A percentile compares a stretch with the other conserved stretches of the same genome.
Evolutionary conservation across 139 green algal species (phyloP).

Genomic region (Cymbomonas tetramitiformis): DNA sequence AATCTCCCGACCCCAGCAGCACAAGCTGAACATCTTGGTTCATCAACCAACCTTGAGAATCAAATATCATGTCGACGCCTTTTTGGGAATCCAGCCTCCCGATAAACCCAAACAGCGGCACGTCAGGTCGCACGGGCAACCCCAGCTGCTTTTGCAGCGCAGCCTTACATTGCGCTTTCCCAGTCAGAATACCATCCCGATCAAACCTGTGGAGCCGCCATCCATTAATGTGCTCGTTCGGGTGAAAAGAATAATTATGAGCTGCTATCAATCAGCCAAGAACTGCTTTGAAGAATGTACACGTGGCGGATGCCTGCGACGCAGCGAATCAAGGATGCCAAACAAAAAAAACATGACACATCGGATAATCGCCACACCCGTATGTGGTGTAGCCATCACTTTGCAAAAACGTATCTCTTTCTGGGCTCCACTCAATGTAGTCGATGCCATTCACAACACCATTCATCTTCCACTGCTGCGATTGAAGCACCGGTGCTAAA

Average conservation of each 20-base stretch:
- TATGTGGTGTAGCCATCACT: conserved; percentile 4
- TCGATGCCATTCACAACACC: conserved; percentile 66
- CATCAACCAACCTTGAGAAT: conserved; percentile 37
- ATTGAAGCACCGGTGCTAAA: conserved; percentile 29
- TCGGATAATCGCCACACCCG: too few relatives aligned
- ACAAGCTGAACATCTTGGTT: conserved; percentile 68
- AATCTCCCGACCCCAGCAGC: conserved; percentile 72
- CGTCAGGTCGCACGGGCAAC: conserved; percentile 63
- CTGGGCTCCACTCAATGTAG: neutral
- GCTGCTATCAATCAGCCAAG: too few relatives aligned
- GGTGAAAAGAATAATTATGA: too few relatives aligned
- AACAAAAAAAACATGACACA: too few relatives aligned
- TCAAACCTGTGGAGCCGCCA: too few relatives aligned
- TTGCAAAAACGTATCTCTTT: neutral
- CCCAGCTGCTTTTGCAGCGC: conserved; percentile 64
- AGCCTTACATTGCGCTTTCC: conserved; percentile 74
- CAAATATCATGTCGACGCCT: conserved; percentile 86
- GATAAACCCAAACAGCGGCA: conserved; percentile 43
- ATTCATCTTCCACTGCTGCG: conserved; percentile 31
- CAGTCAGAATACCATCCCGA: conserved; percentile 33
- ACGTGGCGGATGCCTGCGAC: too few relatives aligned
- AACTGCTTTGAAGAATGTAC: too few relatives aligned
- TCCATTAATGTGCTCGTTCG: too few relatives aligned
- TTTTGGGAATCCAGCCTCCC: conserved; percentile 68
- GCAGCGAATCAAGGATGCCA: too few relatives aligned